Evolutionary conservation across 257 asterid species (phyloP), one percentile per base, ranked within the genome.

Genomic region (Echites panduratus): DNA sequence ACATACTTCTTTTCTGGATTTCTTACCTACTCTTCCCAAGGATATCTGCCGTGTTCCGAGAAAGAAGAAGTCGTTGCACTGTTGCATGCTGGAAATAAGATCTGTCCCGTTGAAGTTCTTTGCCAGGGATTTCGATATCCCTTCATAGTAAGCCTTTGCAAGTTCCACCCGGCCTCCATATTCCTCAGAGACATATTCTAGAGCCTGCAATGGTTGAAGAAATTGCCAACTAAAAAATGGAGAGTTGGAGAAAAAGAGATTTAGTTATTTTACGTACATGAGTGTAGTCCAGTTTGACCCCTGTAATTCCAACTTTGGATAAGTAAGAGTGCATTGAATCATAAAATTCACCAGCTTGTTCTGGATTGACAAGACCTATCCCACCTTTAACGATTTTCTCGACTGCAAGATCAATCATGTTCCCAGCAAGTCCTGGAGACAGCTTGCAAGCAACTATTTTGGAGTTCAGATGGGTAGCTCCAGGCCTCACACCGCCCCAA

Each of bases 401-500:
- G 48, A 87, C 96, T 1, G 96, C 93, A 54, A 89, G 88, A 75
- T 87, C 93, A 2, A 79, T 72, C 96, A 87, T 89, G 70, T 93
- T 89, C 20, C 89, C 91, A 35, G 82, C 86, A 2, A 89, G 93
- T 48, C 96, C 96, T 0, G 96, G 87, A 2, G 93, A 87, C 65
- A 81, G 54, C 45, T 79, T 84, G 77, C 89, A 85, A 0, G 91
- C 84, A 54, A 67, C 77, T 12, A 89, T 74, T 70, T 81, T 82
- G 4, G 93, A 54, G 17, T 83, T 76, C 19, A 89, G 75, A 32
- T 72, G 77, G 52, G 86, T 80, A 8, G 80, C 49, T 2, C 82
- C 90, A 0, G 93, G 93, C 74, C 86, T 77, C 70, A 87, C 90
- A 9, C 96, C 93, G 5, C 96, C 96, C 96, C 96, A 86, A 0